Conservation (phyloP, 306 rosid genomes). For the Vicia villosa region DNA sequence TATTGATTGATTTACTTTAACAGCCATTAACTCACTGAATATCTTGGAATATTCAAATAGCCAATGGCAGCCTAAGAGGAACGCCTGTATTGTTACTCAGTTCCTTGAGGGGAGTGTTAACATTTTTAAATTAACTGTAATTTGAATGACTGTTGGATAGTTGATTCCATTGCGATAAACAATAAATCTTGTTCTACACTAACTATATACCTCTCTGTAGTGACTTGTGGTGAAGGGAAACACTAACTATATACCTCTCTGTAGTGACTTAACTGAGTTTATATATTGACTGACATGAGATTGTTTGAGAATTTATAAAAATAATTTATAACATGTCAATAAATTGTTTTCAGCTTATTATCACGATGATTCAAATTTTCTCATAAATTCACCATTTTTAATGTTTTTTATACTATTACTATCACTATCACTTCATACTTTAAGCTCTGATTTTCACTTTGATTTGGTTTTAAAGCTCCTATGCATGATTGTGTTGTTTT, state of each 20-base stretch:
- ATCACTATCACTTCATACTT: not conserved
- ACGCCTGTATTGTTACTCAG: conserved; percentile 25
- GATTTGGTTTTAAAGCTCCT: not conserved
- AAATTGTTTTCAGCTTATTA: no score
- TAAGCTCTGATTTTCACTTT: not conserved
- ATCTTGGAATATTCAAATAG: conserved; percentile 33
- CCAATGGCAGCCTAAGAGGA: conserved; percentile 26
- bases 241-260: no score
- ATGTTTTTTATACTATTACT: not conserved
- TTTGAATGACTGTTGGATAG: conserved; percentile 18
- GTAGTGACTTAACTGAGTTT: no score
- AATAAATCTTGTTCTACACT: conserved; percentile 5
- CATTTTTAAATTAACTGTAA: conserved; percentile 33
- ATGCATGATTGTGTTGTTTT: not conserved
- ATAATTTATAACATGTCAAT: no score
- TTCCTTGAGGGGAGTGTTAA: conserved; percentile 19
- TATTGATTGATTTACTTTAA: conserved; percentile 34
- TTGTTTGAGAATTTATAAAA: no score
- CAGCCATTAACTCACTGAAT: conserved; percentile 15
- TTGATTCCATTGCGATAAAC: conserved; percentile 20
- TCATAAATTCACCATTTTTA: not conserved
- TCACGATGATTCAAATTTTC: not conserved
- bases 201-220: no score
- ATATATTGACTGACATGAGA: no score
- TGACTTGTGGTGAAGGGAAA: conserved; percentile 9